These are phyloP conservation scores for Stellera chamaejasme DNA, from an alignment of 345 rosid genomes.

Conservation along the genomic window DNA sequence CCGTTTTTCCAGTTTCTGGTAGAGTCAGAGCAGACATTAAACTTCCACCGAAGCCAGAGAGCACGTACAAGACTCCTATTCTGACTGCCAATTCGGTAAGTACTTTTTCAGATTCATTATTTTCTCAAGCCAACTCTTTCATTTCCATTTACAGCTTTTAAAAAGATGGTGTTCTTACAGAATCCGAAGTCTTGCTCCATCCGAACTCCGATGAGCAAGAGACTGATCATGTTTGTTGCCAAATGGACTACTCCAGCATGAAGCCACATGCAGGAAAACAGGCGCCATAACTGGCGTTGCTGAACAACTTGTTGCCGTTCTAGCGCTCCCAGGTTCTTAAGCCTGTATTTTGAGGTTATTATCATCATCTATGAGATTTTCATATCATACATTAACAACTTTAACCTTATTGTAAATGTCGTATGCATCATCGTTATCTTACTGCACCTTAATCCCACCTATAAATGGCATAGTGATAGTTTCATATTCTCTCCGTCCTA, in stretches of 20 bases:
- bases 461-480: too few species aligned
- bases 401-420: too few species aligned
- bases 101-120: neutral
- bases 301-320: constrained; percentile 45
- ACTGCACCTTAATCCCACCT: too few species aligned
- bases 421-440: too few species aligned
- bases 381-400: too few species aligned
- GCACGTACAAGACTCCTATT: constrained; percentile 56
- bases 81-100: constrained; percentile 43
- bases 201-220: constrained; percentile 61
- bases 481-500: too few species aligned
- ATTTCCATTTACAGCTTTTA: neutral
- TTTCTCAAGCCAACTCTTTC: too few species aligned
- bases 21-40: constrained; percentile 50
- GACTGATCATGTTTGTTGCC: constrained; percentile 71
- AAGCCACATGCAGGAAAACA: constrained; percentile 76
- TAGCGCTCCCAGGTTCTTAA: constrained; percentile 67
- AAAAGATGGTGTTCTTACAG: constrained; percentile 28
- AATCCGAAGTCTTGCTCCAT: constrained; percentile 95
- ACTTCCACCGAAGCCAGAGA: constrained; percentile 86
- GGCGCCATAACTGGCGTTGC: constrained; percentile 62
- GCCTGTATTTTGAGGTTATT: constrained; percentile 25
- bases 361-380: too few species aligned
- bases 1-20: constrained; percentile 11
- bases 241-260: constrained; percentile 84